phyloP scores from a whole-genome alignment of 257 asterid species.

The Jacaranda mimosifolia region DNA sequence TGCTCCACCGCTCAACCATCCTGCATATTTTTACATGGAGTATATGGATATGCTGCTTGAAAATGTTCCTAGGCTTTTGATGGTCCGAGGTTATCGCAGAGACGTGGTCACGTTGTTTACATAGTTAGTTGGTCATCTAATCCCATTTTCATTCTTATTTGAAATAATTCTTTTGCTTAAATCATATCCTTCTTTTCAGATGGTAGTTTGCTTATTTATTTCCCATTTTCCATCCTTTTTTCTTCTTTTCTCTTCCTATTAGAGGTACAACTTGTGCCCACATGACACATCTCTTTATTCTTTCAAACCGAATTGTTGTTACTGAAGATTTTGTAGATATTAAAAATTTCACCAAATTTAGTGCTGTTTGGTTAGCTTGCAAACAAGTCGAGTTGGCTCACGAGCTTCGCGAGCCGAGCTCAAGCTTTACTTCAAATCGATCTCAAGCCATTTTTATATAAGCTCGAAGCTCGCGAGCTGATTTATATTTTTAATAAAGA shows the following conservation, averaged over 20 bases:
- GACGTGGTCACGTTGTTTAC: conserved; percentile 97
- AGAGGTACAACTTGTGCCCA: not conserved
- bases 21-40: conserved; percentile 93
- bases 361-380: not conserved
- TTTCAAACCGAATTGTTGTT: not conserved
- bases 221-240: not conserved
- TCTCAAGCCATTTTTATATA: too few species aligned
- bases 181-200: too few species aligned
- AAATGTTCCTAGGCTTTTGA: conserved; percentile 90
- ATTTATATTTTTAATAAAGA: too few species aligned
- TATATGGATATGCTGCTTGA: conserved; percentile 93
- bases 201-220: not conserved
- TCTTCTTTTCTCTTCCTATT: not conserved
- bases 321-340: not conserved
- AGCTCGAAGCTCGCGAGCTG: too few species aligned
- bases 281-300: not conserved
- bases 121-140: conserved; percentile 50
- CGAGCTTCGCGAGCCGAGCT: too few species aligned
- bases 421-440: too few species aligned
- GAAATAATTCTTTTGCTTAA: not conserved
- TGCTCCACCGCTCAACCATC: conserved; percentile 90
- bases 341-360: not conserved
- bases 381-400: too few species aligned
- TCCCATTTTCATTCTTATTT: not conserved
- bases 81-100: conserved; percentile 89